Evolutionary conservation across 2,329 filamentous ascomycete species (phyloP), one percentile per base, ranked within the genome.

Genomic region (Xenoacremonium recifei): DNA sequence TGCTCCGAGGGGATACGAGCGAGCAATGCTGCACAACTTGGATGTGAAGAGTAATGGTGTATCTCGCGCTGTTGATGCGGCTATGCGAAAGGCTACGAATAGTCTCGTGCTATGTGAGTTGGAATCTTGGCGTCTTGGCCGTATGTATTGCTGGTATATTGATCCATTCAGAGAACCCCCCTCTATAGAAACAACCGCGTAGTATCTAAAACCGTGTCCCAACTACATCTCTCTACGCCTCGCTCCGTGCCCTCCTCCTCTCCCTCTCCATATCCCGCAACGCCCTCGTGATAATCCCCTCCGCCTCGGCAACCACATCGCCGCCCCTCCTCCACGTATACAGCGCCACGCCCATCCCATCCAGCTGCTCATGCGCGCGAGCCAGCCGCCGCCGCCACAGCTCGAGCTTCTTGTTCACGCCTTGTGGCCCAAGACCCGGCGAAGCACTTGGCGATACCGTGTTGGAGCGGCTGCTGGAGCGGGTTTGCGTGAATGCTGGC

Each of bases 251-350:
- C n/a, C 29, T 15, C 17, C 12, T 31, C 44, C 46, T 50, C 15
- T 57, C 19, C n/a, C 51, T 54, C 10, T 59, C 64, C 62, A 76
- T 66, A 25, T 72, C 67, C 42, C 57, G 64, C 56, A 80, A 54
- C 21, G 75, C 75, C 46, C 75, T 70, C 61, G 75, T 74, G 4
- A 89, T 79, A 44, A 90, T 74, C 12, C 73, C 77, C 39, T 82
- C 72, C 3, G 85, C 82, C 62, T 87, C 84, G 1, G 71, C 71
- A 42, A 80, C 71, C 6, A 88, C 84, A 67, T 93, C 88, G 20
- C 74, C 71, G 0, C 88, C 88, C 10, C 76, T 77, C 31, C 85
- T 74, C 88, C 88, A 93, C 16, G 78, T 88, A 49, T 86, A 80
- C 25, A 93, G 60, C 50, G 76, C 68, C 1, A 93, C 84, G 4